phyloP scores from a whole-genome alignment of 2,329 filamentous ascomycete genomes.

The Talaromyces marneffei region DNA sequence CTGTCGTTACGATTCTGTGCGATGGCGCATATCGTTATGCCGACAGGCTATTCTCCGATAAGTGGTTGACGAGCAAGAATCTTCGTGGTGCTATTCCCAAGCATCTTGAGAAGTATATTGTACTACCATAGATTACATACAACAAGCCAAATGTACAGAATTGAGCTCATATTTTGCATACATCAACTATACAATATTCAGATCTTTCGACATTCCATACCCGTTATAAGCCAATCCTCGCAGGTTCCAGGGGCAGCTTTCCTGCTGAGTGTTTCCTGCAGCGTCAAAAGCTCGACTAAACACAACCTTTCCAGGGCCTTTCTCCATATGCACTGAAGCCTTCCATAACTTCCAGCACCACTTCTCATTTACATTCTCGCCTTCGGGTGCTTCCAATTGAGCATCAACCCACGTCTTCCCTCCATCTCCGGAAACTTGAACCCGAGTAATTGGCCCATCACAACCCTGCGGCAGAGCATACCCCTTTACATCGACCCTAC shows the following conservation, averaged over 20 bases:
- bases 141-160: constrained; percentile 7
- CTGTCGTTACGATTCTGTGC: constrained; percentile 87
- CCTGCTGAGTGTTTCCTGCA: constrained; percentile 47
- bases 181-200: constrained; percentile 38
- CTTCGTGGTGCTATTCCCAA: constrained; percentile 74
- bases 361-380: constrained; percentile 29
- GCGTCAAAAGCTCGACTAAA: constrained; percentile 51
- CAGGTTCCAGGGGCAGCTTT: constrained; percentile 51
- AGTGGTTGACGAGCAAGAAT: constrained; percentile 84
- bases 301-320: constrained; percentile 41
- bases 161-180: background rate
- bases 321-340: constrained; percentile 19
- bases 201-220: constrained; percentile 49
- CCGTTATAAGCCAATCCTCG: constrained; percentile 57
- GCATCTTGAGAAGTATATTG: constrained; percentile 87
- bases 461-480: constrained; percentile 53
- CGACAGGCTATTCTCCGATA: constrained; percentile 83
- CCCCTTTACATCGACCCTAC: constrained; percentile 46
- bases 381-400: constrained; percentile 27
- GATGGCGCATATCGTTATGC: constrained; percentile 98
- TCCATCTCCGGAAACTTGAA: constrained; percentile 49
- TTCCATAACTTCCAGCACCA: constrained; percentile 56
- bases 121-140: constrained; percentile 53
- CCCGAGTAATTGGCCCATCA: constrained; percentile 48
- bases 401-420: constrained; percentile 49